These are phyloP conservation scores for Hypoxylon sp. DNA, from an alignment of 2,329 filamentous ascomycete genomes.

Conservation along the genomic window DNA sequence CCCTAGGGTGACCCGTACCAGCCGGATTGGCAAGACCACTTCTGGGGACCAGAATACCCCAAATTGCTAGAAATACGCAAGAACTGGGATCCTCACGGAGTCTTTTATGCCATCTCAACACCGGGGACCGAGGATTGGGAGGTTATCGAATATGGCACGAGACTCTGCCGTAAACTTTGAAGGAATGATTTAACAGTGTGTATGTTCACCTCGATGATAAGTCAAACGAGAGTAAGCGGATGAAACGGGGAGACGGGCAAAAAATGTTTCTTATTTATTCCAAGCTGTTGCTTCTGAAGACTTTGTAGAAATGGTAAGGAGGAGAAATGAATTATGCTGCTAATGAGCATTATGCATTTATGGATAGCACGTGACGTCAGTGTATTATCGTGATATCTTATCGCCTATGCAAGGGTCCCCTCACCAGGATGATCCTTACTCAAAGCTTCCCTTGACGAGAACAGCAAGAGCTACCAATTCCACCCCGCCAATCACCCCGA, in stretches of 20 bases:
- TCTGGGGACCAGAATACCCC: slow-evolving; percentile 51
- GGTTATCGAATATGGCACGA: slow-evolving; percentile 50
- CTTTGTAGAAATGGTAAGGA: too few relatives aligned
- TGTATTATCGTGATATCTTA: slow-evolving; percentile 8
- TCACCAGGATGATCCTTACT: background rate
- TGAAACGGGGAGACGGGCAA: background rate
- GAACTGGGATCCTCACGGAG: slow-evolving; percentile 51
- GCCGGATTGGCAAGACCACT: slow-evolving; percentile 49
- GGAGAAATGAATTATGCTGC: background rate
- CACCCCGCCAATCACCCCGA: slow-evolving; percentile 4
- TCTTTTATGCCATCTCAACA: slow-evolving; percentile 49
- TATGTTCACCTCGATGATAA: background rate
- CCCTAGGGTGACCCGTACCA: slow-evolving; percentile 53
- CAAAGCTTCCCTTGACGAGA: background rate
- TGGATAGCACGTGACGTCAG: slow-evolving; percentile 38
- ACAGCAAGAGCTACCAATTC: background rate
- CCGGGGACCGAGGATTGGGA: slow-evolving; percentile 51
- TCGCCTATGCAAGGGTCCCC: slow-evolving; percentile 2
- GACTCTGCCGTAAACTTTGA: slow-evolving; percentile 43
- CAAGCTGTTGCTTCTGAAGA: background rate
- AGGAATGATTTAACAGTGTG: too few relatives aligned
- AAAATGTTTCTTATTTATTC: background rate
- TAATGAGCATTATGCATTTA: slow-evolving; percentile 18
- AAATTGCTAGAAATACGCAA: slow-evolving; percentile 47
- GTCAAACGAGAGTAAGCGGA: background rate